Evolutionary conservation across 2,329 filamentous ascomycete species (phyloP), one percentile per base, ranked within the genome.

Genomic region (Colletotrichum sp.): DNA sequence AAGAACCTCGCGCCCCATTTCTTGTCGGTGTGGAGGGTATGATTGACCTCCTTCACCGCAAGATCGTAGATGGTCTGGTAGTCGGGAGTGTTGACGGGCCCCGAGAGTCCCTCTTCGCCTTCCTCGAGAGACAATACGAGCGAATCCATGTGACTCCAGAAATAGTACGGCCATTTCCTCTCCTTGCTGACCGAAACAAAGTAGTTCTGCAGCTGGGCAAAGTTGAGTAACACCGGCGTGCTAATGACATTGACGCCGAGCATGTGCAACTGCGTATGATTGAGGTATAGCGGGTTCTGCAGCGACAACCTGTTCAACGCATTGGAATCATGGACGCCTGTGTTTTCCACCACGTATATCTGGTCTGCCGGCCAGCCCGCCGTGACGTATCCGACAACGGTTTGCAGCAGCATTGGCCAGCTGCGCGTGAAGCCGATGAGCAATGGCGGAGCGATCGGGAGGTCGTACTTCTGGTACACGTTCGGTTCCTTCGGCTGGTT

Each of bases 291-390:
- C 0, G 89, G 90, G 74, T 92, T 91, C 76, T 91, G 87, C 1
- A 89, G 82, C 2, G 85, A 84, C 4, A 92, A 83, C 30, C 84
- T 82, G 1, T 85, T 87, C 12, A 84, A 81, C 24, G 83, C 80
- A 78, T 92, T 92, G 56, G 88, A 86, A 70, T 88, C 83, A 78
- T 91, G 89, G 16, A 88, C 87, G 9, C 90, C 90, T 4, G 88
- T 92, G 81, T 92, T 92, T 78, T 92, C 91, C 26, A 92, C 82
- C 3, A 92, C 87, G 75, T 89, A 89, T 73, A 92, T 91, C 76
- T 92, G 87, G 34, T 85, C 84, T 0, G 89, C 82, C 2, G 90
- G 91, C 90, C 90, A 92, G 61, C 90, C 91, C 3, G 89, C 88
- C 2, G 90, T 89, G 76, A 92, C 88, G 80, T 92, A 92, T 7